Evolutionary conservation across 2,329 filamentous ascomycete species (phyloP).

Genomic region (Talaromyces sp.): DNA sequence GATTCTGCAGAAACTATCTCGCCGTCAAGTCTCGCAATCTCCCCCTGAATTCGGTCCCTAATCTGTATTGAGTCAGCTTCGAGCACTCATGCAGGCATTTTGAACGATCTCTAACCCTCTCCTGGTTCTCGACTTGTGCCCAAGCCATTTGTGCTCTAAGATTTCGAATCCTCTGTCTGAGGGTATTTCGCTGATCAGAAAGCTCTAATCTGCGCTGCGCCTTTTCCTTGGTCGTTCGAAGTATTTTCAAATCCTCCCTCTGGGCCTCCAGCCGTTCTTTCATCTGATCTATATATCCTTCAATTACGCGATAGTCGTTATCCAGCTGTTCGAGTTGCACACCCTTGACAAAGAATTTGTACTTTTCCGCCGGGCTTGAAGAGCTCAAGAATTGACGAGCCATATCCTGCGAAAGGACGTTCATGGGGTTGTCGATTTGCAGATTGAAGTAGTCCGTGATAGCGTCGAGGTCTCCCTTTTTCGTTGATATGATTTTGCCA

Average conservation of each 20-base stretch:
- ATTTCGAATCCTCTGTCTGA: conserved; percentile 59
- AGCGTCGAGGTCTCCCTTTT: conserved; percentile 82
- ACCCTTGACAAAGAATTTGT: conserved; percentile 92
- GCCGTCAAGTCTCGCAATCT: conserved; percentile 38
- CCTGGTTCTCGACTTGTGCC: conserved; percentile 77
- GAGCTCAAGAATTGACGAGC: conserved; percentile 88
- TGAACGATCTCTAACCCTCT: conserved; percentile 46
- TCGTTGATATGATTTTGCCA: conserved; percentile 71
- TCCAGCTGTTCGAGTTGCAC: conserved; percentile 91
- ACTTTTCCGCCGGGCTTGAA: conserved; percentile 79
- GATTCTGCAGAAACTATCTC: conserved; percentile 49
- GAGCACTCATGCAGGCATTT: neutral
- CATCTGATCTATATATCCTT: conserved; percentile 72
- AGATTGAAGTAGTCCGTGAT: conserved; percentile 90
- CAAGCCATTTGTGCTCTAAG: conserved; percentile 72
- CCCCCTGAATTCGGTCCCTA: conserved; percentile 34
- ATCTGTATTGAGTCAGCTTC: conserved; percentile 22
- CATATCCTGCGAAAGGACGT: conserved; percentile 91
- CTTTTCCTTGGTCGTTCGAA: conserved; percentile 58
- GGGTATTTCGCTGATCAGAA: conserved; percentile 62
- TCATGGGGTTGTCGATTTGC: conserved; percentile 95
- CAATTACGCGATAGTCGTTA: conserved; percentile 81
- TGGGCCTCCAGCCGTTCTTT: conserved; percentile 60
- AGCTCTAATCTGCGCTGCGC: conserved; percentile 63
- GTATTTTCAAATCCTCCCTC: conserved; percentile 58